Evolutionary conservation across 1,284 basidiomycete species (phyloP).

Genomic region (Ganoderma meredithae): DNA sequence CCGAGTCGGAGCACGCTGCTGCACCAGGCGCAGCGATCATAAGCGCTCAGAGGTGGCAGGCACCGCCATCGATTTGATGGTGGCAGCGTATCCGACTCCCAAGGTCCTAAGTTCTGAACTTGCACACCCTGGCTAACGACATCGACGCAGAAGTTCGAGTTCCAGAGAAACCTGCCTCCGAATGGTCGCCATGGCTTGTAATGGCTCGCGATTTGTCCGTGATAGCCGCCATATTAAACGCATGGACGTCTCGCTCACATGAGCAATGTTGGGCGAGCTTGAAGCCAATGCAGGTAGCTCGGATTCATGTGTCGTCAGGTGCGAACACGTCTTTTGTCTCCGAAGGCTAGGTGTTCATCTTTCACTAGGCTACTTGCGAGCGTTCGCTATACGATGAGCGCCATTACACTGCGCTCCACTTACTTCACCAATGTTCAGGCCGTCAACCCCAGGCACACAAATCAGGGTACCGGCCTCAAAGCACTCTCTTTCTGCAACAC

Average conservation of each 20-base stretch:
- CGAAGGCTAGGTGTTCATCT: background rate
- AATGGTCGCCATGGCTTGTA: background rate
- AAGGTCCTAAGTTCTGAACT: no score
- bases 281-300: background rate
- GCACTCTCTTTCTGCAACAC: no score
- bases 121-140: background rate
- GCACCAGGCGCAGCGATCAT: no score
- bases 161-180: background rate
- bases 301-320: conserved; percentile 14
- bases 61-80: no score
- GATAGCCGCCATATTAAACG: conserved; percentile 18
- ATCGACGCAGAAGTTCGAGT: no score
- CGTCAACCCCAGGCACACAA: background rate
- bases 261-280: conserved; percentile 4
- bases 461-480: background rate
- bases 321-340: background rate
- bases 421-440: background rate
- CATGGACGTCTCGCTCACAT: conserved; percentile 22
- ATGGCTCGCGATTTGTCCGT: background rate
- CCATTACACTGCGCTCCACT: background rate
- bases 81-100: no score
- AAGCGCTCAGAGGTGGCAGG: no score
- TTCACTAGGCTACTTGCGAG: background rate
- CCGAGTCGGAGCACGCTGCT: no score
- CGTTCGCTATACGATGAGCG: background rate